Percentiles rank a stretch among this genome's conserved stretches.
Conservation (phyloP, 192 early-diverging fungal species). For the Backusella parvicylindrica region DNA sequence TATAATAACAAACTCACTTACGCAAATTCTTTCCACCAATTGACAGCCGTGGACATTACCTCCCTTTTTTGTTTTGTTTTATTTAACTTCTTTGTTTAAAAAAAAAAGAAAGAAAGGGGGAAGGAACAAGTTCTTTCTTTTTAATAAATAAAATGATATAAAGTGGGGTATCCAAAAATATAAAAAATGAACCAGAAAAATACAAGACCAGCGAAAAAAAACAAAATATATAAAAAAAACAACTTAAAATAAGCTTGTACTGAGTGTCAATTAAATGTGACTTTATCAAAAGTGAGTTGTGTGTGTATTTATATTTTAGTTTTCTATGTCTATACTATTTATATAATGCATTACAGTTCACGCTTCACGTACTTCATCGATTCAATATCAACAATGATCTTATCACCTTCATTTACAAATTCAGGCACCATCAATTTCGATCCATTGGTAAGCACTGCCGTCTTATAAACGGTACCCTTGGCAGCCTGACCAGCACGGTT, state of each 20-base stretch:
- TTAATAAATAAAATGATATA: background rate
- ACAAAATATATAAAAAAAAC: background rate
- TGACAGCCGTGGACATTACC: slow-evolving; percentile 6
- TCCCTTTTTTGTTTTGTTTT: background rate
- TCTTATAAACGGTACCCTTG: slow-evolving; percentile 68
- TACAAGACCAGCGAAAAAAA: background rate
- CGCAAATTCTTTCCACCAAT: slow-evolving; percentile 20
- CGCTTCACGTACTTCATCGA: slow-evolving; percentile 61
- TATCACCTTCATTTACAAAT: slow-evolving; percentile 78
- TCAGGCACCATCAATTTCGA: slow-evolving; percentile 72
- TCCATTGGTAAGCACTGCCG: slow-evolving; percentile 63
- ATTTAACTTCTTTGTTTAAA: background rate
- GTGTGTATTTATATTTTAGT: too few relatives aligned
- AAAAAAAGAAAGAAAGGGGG: background rate
- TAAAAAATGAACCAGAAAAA: background rate
- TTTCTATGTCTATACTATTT: too few relatives aligned
- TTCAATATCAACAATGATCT: slow-evolving; percentile 67
- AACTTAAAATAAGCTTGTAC: background rate
- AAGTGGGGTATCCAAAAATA: background rate
- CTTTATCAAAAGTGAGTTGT: background rate
- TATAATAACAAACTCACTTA: background rate
- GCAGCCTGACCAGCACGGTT: slow-evolving; percentile 49
- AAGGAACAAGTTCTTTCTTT: background rate
- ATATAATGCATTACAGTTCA: too few relatives aligned
- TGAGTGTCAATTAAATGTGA: background rate